A percentile compares a stretch with the other conserved stretches of the same genome.
Evolutionary conservation across 1,284 basidiomycete genomes (phyloP).

Genomic region (Moesziomyces sp.): DNA sequence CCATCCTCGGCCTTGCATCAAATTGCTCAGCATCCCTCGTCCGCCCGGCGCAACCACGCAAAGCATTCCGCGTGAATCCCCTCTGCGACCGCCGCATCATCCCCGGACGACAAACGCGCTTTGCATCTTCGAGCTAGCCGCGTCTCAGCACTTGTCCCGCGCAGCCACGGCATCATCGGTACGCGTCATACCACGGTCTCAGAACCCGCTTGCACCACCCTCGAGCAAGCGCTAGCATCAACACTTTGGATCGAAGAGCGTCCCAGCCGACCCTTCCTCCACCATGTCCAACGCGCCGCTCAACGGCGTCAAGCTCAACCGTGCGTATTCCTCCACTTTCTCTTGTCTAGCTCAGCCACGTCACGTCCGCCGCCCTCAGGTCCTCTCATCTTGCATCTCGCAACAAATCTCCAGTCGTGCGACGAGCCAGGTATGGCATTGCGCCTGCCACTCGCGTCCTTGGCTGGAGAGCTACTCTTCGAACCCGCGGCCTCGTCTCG

Average conservation of each 20-base stretch:
- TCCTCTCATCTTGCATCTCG: not conserved
- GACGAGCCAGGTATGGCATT: no score
- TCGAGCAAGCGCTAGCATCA: not conserved
- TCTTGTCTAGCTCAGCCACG: not conserved
- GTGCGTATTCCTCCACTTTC: slow-evolving; percentile 21
- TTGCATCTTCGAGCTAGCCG: not conserved
- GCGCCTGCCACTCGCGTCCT: no score
- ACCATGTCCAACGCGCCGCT: slow-evolving; percentile 57
- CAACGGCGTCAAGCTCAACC: slow-evolving; percentile 59
- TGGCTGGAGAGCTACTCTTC: no score
- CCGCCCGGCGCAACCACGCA: not conserved
- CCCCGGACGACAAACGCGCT: not conserved
- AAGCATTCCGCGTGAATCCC: not conserved
- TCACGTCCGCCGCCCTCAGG: not conserved
- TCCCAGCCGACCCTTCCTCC: slow-evolving; percentile 6
- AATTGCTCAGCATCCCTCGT: not conserved
- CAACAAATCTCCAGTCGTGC: no score
- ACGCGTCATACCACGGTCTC: not conserved
- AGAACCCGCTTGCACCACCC: not conserved
- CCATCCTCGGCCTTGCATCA: not conserved
- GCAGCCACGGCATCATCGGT: not conserved
- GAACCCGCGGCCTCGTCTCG: no score
- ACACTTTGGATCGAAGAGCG: slow-evolving; percentile 5
- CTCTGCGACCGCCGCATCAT: no score
- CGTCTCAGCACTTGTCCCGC: not conserved